phyloP scores from a whole-genome alignment of 495 filamentous ascomycete species.

The Annulohypoxylon bovei region DNA sequence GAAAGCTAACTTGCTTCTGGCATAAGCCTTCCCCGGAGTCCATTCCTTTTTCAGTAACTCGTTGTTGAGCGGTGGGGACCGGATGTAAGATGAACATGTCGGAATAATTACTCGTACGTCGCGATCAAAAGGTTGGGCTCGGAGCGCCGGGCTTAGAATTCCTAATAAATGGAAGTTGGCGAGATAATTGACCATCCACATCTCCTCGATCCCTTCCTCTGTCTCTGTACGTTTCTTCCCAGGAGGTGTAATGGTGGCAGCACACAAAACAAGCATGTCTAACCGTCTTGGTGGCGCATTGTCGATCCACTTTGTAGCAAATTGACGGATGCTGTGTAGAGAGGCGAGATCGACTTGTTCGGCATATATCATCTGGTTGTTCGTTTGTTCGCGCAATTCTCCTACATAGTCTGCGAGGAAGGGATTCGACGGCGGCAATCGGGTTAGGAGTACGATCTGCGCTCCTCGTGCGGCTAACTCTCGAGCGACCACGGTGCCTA shows the following conservation, averaged over 20 bases:
- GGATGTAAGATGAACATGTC: constrained; percentile 87
- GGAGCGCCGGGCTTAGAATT: constrained; percentile 86
- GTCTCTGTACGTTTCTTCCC: constrained; percentile 65
- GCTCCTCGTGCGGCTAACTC: constrained; percentile 84
- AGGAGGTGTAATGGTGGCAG: constrained; percentile 74
- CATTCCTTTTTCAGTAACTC: constrained; percentile 59
- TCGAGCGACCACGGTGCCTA: constrained; percentile 79
- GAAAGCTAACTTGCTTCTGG: constrained; percentile 86
- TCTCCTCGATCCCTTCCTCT: constrained; percentile 81
- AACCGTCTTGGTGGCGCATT: constrained; percentile 91
- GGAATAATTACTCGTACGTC: constrained; percentile 90
- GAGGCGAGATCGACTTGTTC: constrained; percentile 92
- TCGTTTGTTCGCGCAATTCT: constrained; percentile 80
- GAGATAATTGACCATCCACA: constrained; percentile 95
- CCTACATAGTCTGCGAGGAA: constrained; percentile 94
- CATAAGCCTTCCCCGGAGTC: constrained; percentile 70
- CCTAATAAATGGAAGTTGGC: constrained; percentile 94
- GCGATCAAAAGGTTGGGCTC: constrained; percentile 89
- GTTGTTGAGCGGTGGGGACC: constrained; percentile 65
- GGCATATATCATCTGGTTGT: constrained; percentile 91
- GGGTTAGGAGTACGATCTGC: constrained; percentile 90
- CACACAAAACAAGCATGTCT: constrained; percentile 92
- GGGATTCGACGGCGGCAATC: constrained; percentile 78
- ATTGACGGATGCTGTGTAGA: constrained; percentile 85
- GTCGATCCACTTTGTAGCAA: constrained; percentile 99